Evolutionary conservation across 164 flowering plant species (phyloP).

Genomic region (Umbellularia californica): DNA sequence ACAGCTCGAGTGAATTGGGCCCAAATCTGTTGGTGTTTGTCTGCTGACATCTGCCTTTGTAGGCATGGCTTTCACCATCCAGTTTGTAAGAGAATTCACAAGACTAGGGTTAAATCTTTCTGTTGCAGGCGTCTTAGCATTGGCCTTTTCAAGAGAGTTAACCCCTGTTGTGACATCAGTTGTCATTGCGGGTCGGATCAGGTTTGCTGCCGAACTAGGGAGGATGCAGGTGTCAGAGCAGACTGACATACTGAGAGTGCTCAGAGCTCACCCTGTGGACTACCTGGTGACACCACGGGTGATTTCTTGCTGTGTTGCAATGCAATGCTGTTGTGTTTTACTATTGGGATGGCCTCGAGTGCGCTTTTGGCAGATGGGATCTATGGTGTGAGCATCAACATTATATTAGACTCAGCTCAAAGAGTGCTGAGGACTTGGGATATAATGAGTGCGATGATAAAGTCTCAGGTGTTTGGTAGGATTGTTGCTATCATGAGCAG

Average conservation of each 20-base stretch:
- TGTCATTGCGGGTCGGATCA: conserved; percentile 84
- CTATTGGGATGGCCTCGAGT: conserved; percentile 83
- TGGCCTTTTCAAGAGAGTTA: conserved; percentile 84
- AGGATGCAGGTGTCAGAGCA: conserved; percentile 99
- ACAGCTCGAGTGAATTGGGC: conserved; percentile 87
- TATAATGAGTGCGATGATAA: conserved; percentile 83
- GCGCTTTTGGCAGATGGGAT: conserved; percentile 75
- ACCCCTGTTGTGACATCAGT: conserved; percentile 90
- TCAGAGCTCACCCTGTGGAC: conserved; percentile 84
- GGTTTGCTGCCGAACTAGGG: conserved; percentile 91
- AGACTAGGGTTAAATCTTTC: conserved; percentile 73
- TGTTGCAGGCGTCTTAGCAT: conserved; percentile 82
- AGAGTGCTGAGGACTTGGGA: conserved; percentile 87
- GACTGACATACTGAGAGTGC: conserved; percentile 81
- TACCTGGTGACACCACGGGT: conserved; percentile 86
- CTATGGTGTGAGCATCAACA: conserved; percentile 77
- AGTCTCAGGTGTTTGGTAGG: conserved; percentile 80
- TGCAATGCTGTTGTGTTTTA: conserved; percentile 80
- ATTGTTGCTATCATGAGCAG: conserved; percentile 83
- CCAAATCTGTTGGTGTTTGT: conserved; percentile 84
- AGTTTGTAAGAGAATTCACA: conserved; percentile 88
- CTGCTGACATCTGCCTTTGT: conserved; percentile 81
- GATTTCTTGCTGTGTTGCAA: conserved; percentile 68
- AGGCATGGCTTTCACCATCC: conserved; percentile 96
- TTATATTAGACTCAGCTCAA: conserved; percentile 78